Base-by-base conservation (phyloP, 2,329 filamentous ascomycete species). In the Beauveria medogensis region DNA sequence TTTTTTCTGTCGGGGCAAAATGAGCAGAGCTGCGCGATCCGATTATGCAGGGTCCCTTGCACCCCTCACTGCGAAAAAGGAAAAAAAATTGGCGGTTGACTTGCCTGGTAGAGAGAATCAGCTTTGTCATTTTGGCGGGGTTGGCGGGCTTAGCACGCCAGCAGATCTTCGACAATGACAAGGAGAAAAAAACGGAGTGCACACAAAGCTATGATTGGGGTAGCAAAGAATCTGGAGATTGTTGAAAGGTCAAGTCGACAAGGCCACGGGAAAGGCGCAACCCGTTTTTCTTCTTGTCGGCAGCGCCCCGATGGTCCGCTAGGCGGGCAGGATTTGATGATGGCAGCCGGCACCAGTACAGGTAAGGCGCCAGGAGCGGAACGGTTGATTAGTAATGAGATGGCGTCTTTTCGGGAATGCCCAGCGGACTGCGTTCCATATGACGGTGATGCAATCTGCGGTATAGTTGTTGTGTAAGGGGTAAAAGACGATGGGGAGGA, bases 51-150 rank as follows among this genome's bases (percentile, higher is more conserved):
- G 47, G 56, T 41, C 46, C 56, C n/a, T 50, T 20, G 14, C 22
- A 34, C 56, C 34, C 43, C 51, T 55, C 24, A 22, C 20, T 43
- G 43, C 18, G 30, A 41, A 26, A 55, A 8, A 24, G 20, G 18
- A 28, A 57, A 57, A 55, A 57, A 63, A 56, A 47, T 48, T 24
- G 34, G 55, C 20, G 18, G 24, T 14, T 8, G n/a, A 55, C 88
- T 69, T 82, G 94, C 91, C 89, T 91, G 66, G 91, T 95, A 60
- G 90, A 95, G 59, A 95, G 84, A 65, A 95, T 83, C 71, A 95
- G 80, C 78, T 91, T 91, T 78, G 91, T 91, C 80, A 82, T 86
- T 70, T 64, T 72, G 69, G 57, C 55, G 47, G 50, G 47, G 41
- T 56, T 44, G 46, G 43, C 47, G 28, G 58, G 46, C 51, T 30